phyloP scores from a whole-genome alignment of 306 rosid species.

The Trichosanthes truncata region DNA sequence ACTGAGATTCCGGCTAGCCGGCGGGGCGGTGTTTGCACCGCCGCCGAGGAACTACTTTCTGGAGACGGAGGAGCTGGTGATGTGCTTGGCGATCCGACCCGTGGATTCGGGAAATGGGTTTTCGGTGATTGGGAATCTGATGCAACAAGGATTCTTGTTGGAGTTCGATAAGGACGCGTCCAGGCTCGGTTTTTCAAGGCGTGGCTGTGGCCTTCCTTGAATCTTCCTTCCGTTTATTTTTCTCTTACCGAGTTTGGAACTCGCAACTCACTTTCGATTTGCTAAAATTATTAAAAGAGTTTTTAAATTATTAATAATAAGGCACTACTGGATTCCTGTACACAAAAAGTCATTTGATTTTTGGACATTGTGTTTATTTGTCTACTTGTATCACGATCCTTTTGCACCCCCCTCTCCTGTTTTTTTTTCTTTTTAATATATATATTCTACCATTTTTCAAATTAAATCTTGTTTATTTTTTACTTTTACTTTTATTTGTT shows the following conservation, averaged over 20 bases:
- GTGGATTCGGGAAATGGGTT: constrained; percentile 36
- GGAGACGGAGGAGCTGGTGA: constrained; percentile 35
- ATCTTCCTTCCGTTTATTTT: neutral
- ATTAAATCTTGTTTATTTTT: too few relatives aligned
- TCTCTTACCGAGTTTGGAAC: neutral
- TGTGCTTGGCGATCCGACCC: constrained; percentile 61
- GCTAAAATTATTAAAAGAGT: neutral
- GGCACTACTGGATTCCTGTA: neutral
- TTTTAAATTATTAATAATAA: neutral
- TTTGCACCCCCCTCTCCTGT: neutral
- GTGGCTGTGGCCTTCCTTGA: constrained; percentile 48
- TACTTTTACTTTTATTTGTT: too few relatives aligned
- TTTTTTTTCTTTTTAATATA: neutral
- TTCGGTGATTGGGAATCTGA: constrained; percentile 69
- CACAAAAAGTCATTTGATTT: constrained; percentile 2
- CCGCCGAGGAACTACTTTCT: constrained; percentile 56
- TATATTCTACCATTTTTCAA: too few relatives aligned
- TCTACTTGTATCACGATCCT: neutral
- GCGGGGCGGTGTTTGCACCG: constrained; percentile 41
- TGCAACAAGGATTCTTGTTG: constrained; percentile 78
- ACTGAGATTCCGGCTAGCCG: constrained; percentile 35
- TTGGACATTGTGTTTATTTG: constrained; percentile 2
- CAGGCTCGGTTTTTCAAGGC: constrained; percentile 71
- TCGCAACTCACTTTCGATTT: neutral
- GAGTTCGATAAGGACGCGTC: constrained; percentile 54